These are phyloP conservation scores for Nemania abortiva DNA, from an alignment of 2,329 filamentous ascomycete genomes.

Conservation along the genomic window DNA sequence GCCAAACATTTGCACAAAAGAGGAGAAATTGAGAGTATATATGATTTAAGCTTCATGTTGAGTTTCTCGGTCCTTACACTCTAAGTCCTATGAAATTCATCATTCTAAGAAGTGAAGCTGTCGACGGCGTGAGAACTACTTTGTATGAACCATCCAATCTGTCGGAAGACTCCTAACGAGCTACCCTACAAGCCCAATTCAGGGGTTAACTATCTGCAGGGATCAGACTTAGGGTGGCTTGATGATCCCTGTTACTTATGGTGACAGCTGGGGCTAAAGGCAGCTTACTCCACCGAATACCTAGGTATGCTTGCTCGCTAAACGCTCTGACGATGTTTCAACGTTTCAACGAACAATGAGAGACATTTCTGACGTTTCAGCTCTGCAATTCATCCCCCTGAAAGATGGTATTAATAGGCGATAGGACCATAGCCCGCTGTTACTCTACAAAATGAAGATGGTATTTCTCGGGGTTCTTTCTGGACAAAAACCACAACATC, in stretches of 20 bases:
- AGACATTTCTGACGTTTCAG: conserved; percentile 46
- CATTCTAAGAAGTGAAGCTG: neutral
- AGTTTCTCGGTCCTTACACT: conserved; percentile 9
- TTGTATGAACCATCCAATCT: conserved; percentile 9
- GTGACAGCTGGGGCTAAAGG: conserved; percentile 4
- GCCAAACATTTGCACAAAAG: conserved; percentile 34
- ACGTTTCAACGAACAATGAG: conserved; percentile 10
- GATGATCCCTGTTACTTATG: conserved; percentile 25
- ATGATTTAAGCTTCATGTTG: conserved; percentile 41
- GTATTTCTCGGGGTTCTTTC: neutral
- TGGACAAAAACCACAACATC: neutral
- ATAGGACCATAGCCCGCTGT: neutral
- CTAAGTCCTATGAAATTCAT: conserved; percentile 1
- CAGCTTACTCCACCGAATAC: conserved; percentile 33
- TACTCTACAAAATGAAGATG: conserved; percentile 24
- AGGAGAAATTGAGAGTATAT: conserved; percentile 32
- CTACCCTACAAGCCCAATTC: conserved; percentile 43
- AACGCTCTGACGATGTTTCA: neutral
- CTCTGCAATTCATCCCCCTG: conserved; percentile 37
- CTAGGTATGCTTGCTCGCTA: conserved; percentile 22
- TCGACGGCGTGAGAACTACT: neutral
- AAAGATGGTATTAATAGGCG: neutral
- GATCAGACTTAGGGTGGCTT: conserved; percentile 36
- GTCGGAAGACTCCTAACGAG: conserved; percentile 30
- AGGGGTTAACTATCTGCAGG: conserved; percentile 41